phyloP scores from a whole-genome alignment of 2,329 filamentous ascomycete genomes.

The Chlorencoelia australis region DNA sequence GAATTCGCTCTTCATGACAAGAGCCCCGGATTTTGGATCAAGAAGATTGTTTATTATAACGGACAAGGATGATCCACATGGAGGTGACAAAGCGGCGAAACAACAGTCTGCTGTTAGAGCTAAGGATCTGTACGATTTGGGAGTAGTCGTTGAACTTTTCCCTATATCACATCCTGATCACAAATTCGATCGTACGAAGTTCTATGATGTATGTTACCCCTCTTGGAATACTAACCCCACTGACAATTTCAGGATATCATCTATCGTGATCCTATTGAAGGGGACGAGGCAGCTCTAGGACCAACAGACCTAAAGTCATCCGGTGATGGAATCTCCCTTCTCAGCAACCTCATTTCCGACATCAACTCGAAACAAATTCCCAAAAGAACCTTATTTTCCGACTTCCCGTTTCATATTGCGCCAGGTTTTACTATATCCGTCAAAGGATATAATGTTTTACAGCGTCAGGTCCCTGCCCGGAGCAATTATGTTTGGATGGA shows the following conservation, averaged over 20 bases:
- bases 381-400: conserved; percentile 77
- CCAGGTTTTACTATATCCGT: conserved; percentile 79
- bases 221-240: conserved; percentile 2
- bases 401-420: conserved; percentile 77
- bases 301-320: conserved; percentile 50
- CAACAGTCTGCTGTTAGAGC: conserved; percentile 76
- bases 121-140: conserved; percentile 90
- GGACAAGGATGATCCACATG: conserved; percentile 81
- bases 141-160: conserved; percentile 85
- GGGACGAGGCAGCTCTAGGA: conserved; percentile 51
- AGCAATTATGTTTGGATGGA: conserved; percentile 83
- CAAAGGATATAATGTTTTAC: conserved; percentile 84
- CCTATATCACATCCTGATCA: conserved; percentile 65
- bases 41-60: conserved; percentile 92
- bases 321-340: conserved; percentile 65
- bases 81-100: conserved; percentile 58
- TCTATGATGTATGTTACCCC: conserved; percentile 69
- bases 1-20: conserved; percentile 93
- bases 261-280: conserved; percentile 66
- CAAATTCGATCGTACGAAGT: conserved; percentile 72
- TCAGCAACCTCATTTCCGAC: conserved; percentile 73
- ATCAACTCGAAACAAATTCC: conserved; percentile 85
- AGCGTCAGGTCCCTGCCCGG: conserved; percentile 69
- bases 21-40: conserved; percentile 87
- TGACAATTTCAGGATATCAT: conserved; percentile 63